These are phyloP conservation scores for Malus hybrid DNA, from an alignment of 331 rosid species.

Conservation along the genomic window DNA sequence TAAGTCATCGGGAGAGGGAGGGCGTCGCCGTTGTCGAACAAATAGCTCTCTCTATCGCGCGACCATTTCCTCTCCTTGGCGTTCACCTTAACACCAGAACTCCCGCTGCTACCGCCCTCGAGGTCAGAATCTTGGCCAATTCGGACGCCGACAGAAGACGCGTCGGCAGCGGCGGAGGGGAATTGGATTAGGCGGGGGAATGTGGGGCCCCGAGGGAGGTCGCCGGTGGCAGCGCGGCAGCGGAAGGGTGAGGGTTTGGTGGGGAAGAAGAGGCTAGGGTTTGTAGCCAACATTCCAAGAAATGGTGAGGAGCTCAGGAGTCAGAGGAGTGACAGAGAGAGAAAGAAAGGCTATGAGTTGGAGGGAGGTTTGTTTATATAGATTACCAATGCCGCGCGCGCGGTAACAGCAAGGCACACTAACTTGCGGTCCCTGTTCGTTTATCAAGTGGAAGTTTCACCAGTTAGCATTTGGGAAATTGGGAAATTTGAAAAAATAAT, in stretches of 20 bases:
- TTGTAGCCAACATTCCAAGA: slow-evolving; percentile 47
- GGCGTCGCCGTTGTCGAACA: slow-evolving; percentile 56
- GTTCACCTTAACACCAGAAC: slow-evolving; percentile 35
- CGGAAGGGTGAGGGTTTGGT: slow-evolving; percentile 29
- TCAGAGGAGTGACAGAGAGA: not conserved
- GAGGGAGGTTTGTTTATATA: no score
- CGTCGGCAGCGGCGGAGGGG: slow-evolving; percentile 32
- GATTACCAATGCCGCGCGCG: no score
- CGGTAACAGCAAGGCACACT: no score
- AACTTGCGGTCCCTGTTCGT: no score
- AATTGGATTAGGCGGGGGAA: slow-evolving; percentile 48
- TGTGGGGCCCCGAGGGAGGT: slow-evolving; percentile 26
- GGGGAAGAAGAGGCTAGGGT: slow-evolving; percentile 40
- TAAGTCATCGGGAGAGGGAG: slow-evolving; percentile 88
- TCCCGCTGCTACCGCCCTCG: slow-evolving; percentile 30
- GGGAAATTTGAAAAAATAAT: no score
- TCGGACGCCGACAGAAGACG: slow-evolving; percentile 32
- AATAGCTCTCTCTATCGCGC: slow-evolving; percentile 61
- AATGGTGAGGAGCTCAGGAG: not conserved
- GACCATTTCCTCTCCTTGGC: slow-evolving; percentile 81
- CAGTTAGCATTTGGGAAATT: no score
- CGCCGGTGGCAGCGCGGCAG: slow-evolving; percentile 51
- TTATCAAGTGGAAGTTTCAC: no score
- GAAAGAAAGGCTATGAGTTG: no score
- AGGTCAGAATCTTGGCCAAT: slow-evolving; percentile 36